Evolutionary conservation across 768 basidiomycete genomes (phyloP).

Genomic region (Trichaptum fuscoviolaceum): DNA sequence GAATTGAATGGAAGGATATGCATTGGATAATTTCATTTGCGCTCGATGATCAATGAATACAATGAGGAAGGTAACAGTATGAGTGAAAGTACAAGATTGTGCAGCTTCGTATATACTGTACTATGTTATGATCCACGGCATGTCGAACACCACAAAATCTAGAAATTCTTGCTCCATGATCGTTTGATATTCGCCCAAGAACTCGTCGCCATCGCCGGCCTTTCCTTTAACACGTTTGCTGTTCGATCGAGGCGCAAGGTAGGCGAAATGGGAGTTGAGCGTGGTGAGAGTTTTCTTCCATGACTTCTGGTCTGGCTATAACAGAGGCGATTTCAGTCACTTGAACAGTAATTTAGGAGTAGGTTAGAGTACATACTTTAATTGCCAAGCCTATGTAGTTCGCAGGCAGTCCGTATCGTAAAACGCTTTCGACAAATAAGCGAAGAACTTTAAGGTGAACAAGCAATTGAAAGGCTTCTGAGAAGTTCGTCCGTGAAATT

Average conservation of each 20-base stretch:
- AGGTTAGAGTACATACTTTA: slow-evolving; percentile 46
- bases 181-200: slow-evolving; percentile 86
- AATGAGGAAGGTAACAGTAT: neutral
- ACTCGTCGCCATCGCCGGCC: slow-evolving; percentile 40
- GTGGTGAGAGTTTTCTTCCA: slow-evolving; percentile 71
- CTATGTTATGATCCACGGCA: slow-evolving; percentile 82
- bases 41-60: neutral
- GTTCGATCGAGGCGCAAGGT: slow-evolving; percentile 70
- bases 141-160: slow-evolving; percentile 91
- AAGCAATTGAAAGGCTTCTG: slow-evolving; percentile 90
- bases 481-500: slow-evolving; percentile 91
- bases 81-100: neutral
- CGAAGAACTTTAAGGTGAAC: slow-evolving; percentile 91
- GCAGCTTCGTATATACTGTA: slow-evolving; percentile 1
- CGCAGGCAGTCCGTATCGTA: slow-evolving; percentile 92
- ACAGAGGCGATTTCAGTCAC: slow-evolving; percentile 1
- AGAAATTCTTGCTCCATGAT: slow-evolving; percentile 95
- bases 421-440: slow-evolving; percentile 90
- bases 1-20: neutral
- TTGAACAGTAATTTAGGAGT: no score
- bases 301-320: slow-evolving; percentile 80
- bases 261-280: slow-evolving; percentile 74
- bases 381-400: slow-evolving; percentile 79
- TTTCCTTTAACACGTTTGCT: slow-evolving; percentile 30
- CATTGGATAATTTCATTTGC: neutral